Base-by-base conservation (phyloP, 345 rosid genomes). In the Populus alba region DNA sequence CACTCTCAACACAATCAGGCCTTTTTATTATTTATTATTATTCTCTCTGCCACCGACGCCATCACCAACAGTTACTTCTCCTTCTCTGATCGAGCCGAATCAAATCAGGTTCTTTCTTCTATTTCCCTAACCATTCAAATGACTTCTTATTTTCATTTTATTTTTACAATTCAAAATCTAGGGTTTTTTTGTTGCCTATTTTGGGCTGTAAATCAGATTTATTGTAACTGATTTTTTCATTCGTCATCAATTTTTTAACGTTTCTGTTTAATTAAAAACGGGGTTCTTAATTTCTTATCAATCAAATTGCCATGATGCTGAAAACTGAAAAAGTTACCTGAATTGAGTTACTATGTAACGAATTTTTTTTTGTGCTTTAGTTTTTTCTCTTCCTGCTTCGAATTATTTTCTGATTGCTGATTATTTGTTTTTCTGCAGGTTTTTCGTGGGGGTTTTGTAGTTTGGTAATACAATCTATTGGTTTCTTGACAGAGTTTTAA, bases 91-190 rank as follows among this genome's bases (percentile, higher is more conserved):
- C 47, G 15, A 11, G 81, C 75, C 53, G n/a, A 80, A 78, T 88
- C 84, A 79, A 67, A 39, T 72, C 79, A 85, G 87, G 90, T 85
- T 53, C 74, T 55, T 38, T 67, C 3, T 53, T 8, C 6, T 62
- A 8, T 77, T 17, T 38, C 2, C 53, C n/a, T 16, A 4, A 77
- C 29, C 22, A 23, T 12, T 45, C 6, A 68, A 23, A 11, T 77
- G 17, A 18, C 41, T 72, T 17, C 22, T 39, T 67, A 37, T 67
- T 18, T 41, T 37, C 22, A 2, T 33, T 49, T 15, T 35, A 7
- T 68, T 39, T 25, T 20, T 23, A 38, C 66, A 51, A 5, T 73
- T 73, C 29, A 31, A 35, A 51, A 79, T 68, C 59, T 39, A 62
- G 86, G 78, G 61, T 71, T 73, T 12, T n/a, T n/a, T 49, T 63